These are phyloP conservation scores for Grosmannia serpens DNA, from an alignment of 2,329 filamentous ascomycete genomes.

Conservation along the genomic window DNA sequence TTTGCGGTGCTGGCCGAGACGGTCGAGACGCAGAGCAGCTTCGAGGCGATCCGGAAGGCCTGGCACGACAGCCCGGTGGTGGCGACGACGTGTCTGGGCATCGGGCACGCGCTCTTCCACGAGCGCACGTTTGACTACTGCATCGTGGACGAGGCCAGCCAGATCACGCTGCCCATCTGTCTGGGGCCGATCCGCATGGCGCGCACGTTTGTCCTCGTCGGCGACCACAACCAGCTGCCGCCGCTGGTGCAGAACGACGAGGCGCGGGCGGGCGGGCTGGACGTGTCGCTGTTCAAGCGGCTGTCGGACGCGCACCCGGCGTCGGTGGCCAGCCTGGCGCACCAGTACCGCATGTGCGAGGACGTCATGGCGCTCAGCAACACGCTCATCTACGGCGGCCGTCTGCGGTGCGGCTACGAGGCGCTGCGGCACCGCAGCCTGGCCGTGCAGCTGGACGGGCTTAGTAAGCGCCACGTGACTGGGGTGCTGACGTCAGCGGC, in stretches of 20 bases:
- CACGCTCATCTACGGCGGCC: conserved; percentile 82
- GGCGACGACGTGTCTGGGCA: conserved; percentile 86
- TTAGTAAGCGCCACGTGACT: neutral
- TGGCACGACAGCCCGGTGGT: conserved; percentile 85
- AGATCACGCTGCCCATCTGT: conserved; percentile 92
- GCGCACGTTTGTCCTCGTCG: conserved; percentile 84
- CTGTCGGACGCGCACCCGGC: conserved; percentile 79
- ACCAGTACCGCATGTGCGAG: conserved; percentile 97
- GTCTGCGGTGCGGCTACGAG: conserved; percentile 77
- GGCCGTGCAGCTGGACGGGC: conserved; percentile 27
- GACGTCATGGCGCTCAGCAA: conserved; percentile 95
- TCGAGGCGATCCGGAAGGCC: conserved; percentile 71
- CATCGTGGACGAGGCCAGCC: conserved; percentile 95
- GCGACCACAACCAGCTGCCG: conserved; percentile 92
- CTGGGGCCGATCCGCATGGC: conserved; percentile 90
- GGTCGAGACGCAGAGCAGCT: conserved; percentile 60
- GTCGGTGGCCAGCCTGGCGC: conserved; percentile 82
- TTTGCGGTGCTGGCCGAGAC: conserved; percentile 81
- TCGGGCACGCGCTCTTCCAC: conserved; percentile 79
- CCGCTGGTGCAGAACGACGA: conserved; percentile 89
- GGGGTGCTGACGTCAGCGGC: too few relatives aligned
- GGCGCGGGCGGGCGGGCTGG: conserved; percentile 73
- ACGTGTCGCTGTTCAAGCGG: conserved; percentile 87
- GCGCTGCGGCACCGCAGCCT: conserved; percentile 61
- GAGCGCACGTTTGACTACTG: conserved; percentile 93